phyloP scores from a whole-genome alignment of 176 grass and related monocot species.

The Zea luxurians region DNA sequence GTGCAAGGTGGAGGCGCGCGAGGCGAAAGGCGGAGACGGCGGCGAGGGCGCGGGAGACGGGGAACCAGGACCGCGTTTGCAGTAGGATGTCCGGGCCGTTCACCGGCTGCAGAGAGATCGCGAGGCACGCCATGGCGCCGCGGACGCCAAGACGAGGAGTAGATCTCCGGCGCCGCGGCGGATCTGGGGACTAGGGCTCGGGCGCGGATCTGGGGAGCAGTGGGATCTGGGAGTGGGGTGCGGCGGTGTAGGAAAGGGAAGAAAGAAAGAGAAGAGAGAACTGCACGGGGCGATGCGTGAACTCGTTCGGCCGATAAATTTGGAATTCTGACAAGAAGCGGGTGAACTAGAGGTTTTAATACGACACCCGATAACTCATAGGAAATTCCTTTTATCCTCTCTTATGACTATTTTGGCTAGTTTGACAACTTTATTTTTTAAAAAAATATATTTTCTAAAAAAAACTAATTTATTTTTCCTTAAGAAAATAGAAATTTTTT shows the following conservation, averaged over 20 bases:
- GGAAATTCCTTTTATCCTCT: too few species aligned
- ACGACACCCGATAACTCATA: too few species aligned
- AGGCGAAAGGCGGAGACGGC: constrained; percentile 92
- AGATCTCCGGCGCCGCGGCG: background rate
- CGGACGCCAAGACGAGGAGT: background rate
- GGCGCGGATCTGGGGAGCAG: constrained; percentile 47
- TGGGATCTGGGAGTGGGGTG: constrained; percentile 31
- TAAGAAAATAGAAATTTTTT: too few species aligned
- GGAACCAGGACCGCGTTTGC: constrained; percentile 97
- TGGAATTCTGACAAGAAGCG: too few species aligned
- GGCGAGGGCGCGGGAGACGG: constrained; percentile 89
- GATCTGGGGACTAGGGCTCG: constrained; percentile 33
- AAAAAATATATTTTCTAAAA: too few species aligned
- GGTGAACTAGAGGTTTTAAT: too few species aligned
- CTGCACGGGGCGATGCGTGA: background rate
- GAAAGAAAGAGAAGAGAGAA: constrained; percentile 15
- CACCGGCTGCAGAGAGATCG: constrained; percentile 87
- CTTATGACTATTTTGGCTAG: too few species aligned
- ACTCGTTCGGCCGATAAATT: background rate
- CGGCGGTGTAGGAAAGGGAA: constrained; percentile 17
- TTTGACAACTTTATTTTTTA: too few species aligned
- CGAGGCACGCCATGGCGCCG: constrained; percentile 80
- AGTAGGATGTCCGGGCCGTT: constrained; percentile 94
- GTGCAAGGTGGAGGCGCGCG: constrained; percentile 72
- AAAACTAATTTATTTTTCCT: too few species aligned